Percentiles rank a stretch among this genome's conserved stretches.
These are phyloP conservation scores for thale cress (Arabidopsis thaliana) DNA, from an alignment of 345 rosid species.

Conservation along the genomic window TAIR10.1 NC_003075.7:7241001-7241500, in stretches of 20 bases:
- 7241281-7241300: not conserved
- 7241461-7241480: not conserved
- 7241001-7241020: constrained; percentile 70
- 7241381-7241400: constrained; percentile 15
- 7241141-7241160: constrained; percentile 29
- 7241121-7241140: constrained; percentile 40
- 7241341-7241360: constrained; percentile 29
- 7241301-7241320: constrained; percentile 23
- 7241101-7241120: constrained; percentile 44
- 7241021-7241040: constrained; percentile 85
- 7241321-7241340: constrained; percentile 25
- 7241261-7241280: constrained; percentile 9
- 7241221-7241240: constrained; percentile 35
- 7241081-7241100: constrained; percentile 45
- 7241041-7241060: constrained; percentile 70
- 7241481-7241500: not conserved
- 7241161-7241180: constrained; percentile 24
- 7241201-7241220: constrained; percentile 38
- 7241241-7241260: constrained; percentile 25
- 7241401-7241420: constrained; percentile 29
- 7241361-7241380: constrained; percentile 15
- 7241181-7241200: constrained; percentile 42
- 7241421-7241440: not conserved
- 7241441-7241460: constrained; percentile 5
- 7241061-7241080: constrained; percentile 67